Base-by-base conservation (phyloP, 2,329 filamentous ascomycete species). In the Allantophomopsis cytisporea region DNA sequence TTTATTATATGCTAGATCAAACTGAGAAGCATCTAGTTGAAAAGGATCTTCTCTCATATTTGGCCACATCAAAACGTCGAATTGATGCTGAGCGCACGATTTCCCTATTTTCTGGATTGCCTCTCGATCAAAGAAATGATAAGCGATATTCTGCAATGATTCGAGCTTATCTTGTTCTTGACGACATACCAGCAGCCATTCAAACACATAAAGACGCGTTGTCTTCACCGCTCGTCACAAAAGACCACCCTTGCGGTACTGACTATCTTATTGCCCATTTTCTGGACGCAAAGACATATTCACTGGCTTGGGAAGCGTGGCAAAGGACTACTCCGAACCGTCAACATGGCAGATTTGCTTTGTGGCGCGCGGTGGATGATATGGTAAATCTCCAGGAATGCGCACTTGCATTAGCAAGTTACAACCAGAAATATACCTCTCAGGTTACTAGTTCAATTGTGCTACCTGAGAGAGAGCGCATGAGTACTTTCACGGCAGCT, bases 71-170 rank as follows among this genome's bases (percentile, higher is more conserved):
- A 10, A 42, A 48, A 33, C 45, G 53, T 11, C 30, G 50, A 2
- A 37, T 58, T 17, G 60, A 71, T 48, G 54, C 60, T 12, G 57
- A 59, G 41, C 61, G 65, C 36, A 55, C 60, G 14, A 55, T 63
- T 37, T 44, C 56, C n/a, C 43, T 74, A 7, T 74, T 74, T 47
- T 50, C 63, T 20, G 31, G 31, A 8, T 31, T 52, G 11, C 38
- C 38, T n/a, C 18, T 35, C 21, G 39, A 56, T 7, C 40, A 58
- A 31, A 62, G 66, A 18, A 58, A 55, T 2, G 47, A 54, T 7
- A 53, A 56, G 4, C 61, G 67, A 39, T 75, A 71, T 49, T 50
- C 58, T 38, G 50, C 57, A 32, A 58, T 63, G 18, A 59, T 67
- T 16, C 55, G 56, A 34, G 61, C 69, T 16, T 60, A 65, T 42